Conservation (phyloP, 163 green algal genomes). For the Volvox carteri region DNA sequence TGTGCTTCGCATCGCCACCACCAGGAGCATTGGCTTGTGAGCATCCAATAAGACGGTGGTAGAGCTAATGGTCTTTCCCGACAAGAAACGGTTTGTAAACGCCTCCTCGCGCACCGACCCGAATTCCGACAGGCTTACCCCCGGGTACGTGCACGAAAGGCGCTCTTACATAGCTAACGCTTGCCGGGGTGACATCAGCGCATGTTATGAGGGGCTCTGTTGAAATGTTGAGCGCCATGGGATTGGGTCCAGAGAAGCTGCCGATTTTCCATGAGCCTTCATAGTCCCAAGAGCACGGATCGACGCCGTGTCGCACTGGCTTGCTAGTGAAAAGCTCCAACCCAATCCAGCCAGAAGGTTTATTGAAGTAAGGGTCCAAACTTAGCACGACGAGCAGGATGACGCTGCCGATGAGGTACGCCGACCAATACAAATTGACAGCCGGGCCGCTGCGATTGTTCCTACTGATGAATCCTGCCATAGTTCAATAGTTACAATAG, state of each 20-base stretch:
- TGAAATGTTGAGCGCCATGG: conserved; percentile 21
- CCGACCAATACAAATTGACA: not conserved
- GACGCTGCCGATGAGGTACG: conserved; percentile 4
- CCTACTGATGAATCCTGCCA: not conserved
- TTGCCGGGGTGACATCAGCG: not conserved
- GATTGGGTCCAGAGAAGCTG: conserved; percentile 11
- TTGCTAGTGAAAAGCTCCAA: not conserved
- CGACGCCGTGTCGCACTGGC: conserved; percentile 33
- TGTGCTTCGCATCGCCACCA: too few relatives aligned
- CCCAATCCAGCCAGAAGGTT: conserved; percentile 35
- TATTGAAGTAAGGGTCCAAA: conserved; percentile 35
- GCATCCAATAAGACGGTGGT: too few relatives aligned
- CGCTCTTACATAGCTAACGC: conserved; percentile 26
- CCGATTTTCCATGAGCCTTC: conserved; percentile 59
- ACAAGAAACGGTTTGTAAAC: too few relatives aligned
- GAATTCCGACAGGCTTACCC: not conserved
- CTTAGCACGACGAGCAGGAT: not conserved
- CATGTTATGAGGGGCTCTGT: conserved; percentile 32
- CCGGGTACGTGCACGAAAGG: conserved; percentile 43
- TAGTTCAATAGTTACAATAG: not conserved
- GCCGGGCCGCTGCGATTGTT: not conserved
- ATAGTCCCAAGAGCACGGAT: conserved; percentile 54
- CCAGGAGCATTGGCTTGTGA: too few relatives aligned
- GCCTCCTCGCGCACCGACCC: too few relatives aligned
- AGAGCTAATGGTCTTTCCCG: too few relatives aligned